Percentiles rank a stretch among this genome's conserved stretches.
Evolutionary conservation across 768 basidiomycete genomes (phyloP).

Genomic region (Rossbeevera mucosa): DNA sequence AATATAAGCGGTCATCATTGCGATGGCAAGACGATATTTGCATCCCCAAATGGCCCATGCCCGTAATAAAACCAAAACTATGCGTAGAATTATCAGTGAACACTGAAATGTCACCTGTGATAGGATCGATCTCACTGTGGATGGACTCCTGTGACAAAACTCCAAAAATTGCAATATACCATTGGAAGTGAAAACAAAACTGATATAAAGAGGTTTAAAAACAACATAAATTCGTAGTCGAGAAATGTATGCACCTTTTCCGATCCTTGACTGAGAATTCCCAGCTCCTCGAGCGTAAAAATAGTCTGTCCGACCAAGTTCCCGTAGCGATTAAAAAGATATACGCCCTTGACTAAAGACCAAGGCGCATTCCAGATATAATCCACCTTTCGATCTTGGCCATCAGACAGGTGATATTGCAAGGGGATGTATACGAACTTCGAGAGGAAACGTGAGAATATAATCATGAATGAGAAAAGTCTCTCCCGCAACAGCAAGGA

Average conservation of each 20-base stretch:
- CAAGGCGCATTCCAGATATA: conserved; percentile 6
- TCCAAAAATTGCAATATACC: neutral
- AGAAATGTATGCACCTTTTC: neutral
- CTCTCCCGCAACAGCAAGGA: neutral
- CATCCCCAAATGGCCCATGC: conserved; percentile 18
- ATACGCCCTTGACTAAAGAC: conserved; percentile 5
- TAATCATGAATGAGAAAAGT: conserved; percentile 6
- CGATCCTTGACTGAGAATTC: conserved; percentile 5
- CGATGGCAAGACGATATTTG: neutral
- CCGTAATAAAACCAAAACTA: conserved; percentile 16
- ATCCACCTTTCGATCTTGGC: neutral
- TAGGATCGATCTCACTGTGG: conserved; percentile 6
- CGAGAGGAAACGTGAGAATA: conserved; percentile 9
- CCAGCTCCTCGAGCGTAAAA: conserved; percentile 11
- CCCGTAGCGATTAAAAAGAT: conserved; percentile 17
- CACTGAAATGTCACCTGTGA: neutral
- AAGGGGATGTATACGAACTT: conserved; percentile 7
- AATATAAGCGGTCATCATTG: conserved; percentile 1
- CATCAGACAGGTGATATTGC: neutral
- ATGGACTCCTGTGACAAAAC: conserved; percentile 5
- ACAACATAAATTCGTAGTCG: neutral
- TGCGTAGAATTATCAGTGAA: neutral
- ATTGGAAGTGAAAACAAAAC: conserved; percentile 10
- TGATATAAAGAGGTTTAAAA: neutral
- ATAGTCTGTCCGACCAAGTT: conserved; percentile 9